These are phyloP conservation scores for Alternaria rosae DNA, from an alignment of 2,329 filamentous ascomycete species.

Conservation along the genomic window DNA sequence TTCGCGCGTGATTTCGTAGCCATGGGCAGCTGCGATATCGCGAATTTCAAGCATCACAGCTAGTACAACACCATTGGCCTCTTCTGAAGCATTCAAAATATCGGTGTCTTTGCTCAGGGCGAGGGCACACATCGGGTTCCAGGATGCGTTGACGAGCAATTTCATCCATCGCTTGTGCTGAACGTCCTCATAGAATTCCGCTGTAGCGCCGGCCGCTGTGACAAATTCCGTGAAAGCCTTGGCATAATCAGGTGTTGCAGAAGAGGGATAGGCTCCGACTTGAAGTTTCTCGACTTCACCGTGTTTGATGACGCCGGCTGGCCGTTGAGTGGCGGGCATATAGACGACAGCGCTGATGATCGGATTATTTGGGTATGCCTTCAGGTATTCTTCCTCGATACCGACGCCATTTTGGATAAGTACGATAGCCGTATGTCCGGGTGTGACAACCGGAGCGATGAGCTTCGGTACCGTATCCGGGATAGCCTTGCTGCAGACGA, in stretches of 20 bases:
- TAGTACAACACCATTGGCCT: slow-evolving; percentile 47
- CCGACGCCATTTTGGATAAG: slow-evolving; percentile 69
- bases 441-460: slow-evolving; percentile 52
- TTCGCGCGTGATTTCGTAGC: slow-evolving; percentile 50
- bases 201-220: slow-evolving; percentile 54
- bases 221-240: slow-evolving; percentile 54
- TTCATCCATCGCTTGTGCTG: slow-evolving; percentile 68
- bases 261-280: slow-evolving; percentile 59
- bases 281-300: slow-evolving; percentile 58
- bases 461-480: slow-evolving; percentile 48
- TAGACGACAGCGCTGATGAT: slow-evolving; percentile 66
- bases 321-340: slow-evolving; percentile 59
- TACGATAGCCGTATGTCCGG: slow-evolving; percentile 60
- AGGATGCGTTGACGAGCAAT: slow-evolving; percentile 66
- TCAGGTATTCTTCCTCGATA: slow-evolving; percentile 64
- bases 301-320: slow-evolving; percentile 58
- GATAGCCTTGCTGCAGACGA: slow-evolving; percentile 58
- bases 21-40: slow-evolving; percentile 51
- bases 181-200: slow-evolving; percentile 61
- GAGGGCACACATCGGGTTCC: slow-evolving; percentile 68
- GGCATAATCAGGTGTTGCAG: slow-evolving; percentile 21
- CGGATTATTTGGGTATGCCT: slow-evolving; percentile 59
- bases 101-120: slow-evolving; percentile 61
- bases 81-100: slow-evolving; percentile 55
- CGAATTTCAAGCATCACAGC: slow-evolving; percentile 58